These are phyloP conservation scores for Arxiozyma bovina DNA, from an alignment of 1,139 yeast genomes.

Conservation along the genomic window DNA sequence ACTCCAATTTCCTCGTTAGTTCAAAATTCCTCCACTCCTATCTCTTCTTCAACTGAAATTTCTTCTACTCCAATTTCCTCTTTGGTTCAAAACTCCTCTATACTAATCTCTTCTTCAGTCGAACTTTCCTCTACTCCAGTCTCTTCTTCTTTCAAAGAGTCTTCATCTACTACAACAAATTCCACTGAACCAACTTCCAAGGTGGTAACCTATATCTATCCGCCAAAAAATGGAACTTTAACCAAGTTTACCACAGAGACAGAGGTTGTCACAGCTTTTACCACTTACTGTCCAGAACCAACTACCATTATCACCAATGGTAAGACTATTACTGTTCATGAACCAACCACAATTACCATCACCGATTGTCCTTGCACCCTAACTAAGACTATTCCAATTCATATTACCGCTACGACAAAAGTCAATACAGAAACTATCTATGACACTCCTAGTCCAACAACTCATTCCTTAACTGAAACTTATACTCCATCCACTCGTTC, in stretches of 20 bases:
- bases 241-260: slow-evolving; percentile 2
- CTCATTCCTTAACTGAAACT: neutral
- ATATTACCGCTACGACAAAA: neutral
- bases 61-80: neutral
- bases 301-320: slow-evolving; percentile 32
- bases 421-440: neutral
- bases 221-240: neutral
- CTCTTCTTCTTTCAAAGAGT: too few relatives aligned
- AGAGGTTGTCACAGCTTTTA: slow-evolving; percentile 38
- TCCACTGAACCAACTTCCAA: neutral
- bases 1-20: neutral
- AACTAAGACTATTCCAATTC: slow-evolving; percentile 6
- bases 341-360: slow-evolving; percentile 36
- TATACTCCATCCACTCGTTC: neutral
- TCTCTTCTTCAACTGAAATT: neutral
- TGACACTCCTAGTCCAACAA: neutral
- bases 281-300: slow-evolving; percentile 46
- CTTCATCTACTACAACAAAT: too few relatives aligned
- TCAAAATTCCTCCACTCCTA: too few relatives aligned
- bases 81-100: too few relatives aligned
- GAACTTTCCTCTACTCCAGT: neutral
- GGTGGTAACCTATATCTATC: neutral
- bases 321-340: slow-evolving; percentile 35
- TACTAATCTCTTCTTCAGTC: neutral
- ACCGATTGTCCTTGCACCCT: slow-evolving; percentile 36